Base-by-base conservation (phyloP, 1,284 basidiomycete species). In the Clitocybe nebularis region DNA sequence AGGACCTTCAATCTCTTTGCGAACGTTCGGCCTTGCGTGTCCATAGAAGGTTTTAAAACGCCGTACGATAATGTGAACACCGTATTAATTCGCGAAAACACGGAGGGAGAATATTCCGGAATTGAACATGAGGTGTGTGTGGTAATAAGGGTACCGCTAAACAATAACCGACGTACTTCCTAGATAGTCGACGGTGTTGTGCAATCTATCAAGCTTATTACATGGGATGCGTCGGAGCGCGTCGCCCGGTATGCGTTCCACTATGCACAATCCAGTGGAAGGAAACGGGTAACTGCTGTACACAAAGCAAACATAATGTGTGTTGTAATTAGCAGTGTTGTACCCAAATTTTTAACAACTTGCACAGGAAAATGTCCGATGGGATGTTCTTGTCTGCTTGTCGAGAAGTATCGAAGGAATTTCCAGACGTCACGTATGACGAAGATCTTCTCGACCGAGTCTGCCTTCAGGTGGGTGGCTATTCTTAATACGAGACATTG, bases 241-340 rank as follows among this genome's bases (percentile, higher is more conserved):
- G 95, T 99, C 43, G 95, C 96, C 36, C 86, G 93, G 45, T 99
- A 99, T 66, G 96, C 96, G 10, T 99, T 99, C 82, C 82, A 98
- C 70, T 97, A 98, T 61, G 96, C 96, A 24, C 79, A 88, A 60
- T 77, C 88, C 48, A 85, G 82, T 59, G 89, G 89, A 54, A 77
- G 96, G 52, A 86, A 86, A 66, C 85, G 91, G 57, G 96, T 99
- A 50, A 99, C 95, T 23, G 96, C 96, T 34, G 96, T 99, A 29
- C 96, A 99, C 78, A 99, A 99, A 75, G 96, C 96, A 29, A 97
- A 96, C 64, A 98, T 99, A 73, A 99, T 99, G 93, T 89, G 51
- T 49, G 81, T 61, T 10, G 25, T n/a, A 35, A 38, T 26, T 28
- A 23, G 32, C 14, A 30, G 14, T 16, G 8, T 24, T 28, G 13